Evolutionary conservation across 352 stramenopile species (phyloP).

Genomic region (Pythium aquatile): DNA sequence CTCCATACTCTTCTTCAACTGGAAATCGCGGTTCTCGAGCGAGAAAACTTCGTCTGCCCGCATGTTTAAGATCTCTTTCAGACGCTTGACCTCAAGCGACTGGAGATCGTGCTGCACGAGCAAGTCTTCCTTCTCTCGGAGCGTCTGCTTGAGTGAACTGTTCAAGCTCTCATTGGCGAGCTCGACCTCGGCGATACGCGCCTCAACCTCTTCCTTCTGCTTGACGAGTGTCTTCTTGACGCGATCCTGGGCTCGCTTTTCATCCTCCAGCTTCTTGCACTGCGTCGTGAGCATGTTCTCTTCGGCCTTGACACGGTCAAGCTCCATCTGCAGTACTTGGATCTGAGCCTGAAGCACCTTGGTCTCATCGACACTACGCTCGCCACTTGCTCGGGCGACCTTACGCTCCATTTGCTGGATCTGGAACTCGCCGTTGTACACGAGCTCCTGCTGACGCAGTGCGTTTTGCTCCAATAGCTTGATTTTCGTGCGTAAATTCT

Average conservation of each 20-base stretch:
- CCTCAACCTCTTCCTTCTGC: constrained; percentile 76
- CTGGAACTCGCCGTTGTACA: constrained; percentile 97
- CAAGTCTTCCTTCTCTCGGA: constrained; percentile 90
- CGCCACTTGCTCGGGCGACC: constrained; percentile 90
- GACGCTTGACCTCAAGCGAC: constrained; percentile 90
- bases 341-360: constrained; percentile 91
- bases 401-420: constrained; percentile 97
- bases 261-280: constrained; percentile 91
- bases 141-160: constrained; percentile 73
- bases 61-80: constrained; percentile 88
- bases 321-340: constrained; percentile 85
- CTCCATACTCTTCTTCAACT: constrained; percentile 93
- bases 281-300: constrained; percentile 89
- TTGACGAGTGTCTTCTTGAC: constrained; percentile 74
- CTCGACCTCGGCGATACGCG: constrained; percentile 86
- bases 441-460: constrained; percentile 91
- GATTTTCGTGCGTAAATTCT: constrained; percentile 91
- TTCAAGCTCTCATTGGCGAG: constrained; percentile 90
- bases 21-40: constrained; percentile 93
- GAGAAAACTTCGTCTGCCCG: constrained; percentile 91
- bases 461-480: constrained; percentile 89
- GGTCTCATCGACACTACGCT: constrained; percentile 94
- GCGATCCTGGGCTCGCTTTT: constrained; percentile 78
- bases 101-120: constrained; percentile 94
- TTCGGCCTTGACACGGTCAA: constrained; percentile 87